Conservation (phyloP, 352 stramenopile genomes). For the Peronospora destructor region DNA sequence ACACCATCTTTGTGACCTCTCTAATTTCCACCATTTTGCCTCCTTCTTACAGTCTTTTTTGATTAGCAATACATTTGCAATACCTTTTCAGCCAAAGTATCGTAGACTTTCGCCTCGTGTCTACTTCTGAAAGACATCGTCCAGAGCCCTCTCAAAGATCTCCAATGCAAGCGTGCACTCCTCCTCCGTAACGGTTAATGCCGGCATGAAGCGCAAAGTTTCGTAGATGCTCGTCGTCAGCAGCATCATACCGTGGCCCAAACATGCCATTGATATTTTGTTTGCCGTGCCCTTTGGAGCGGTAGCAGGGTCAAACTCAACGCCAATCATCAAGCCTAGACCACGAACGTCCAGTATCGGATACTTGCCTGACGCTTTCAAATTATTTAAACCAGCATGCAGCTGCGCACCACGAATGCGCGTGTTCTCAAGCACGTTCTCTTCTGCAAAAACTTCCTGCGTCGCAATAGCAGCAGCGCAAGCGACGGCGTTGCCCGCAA, state of each 20-base stretch:
- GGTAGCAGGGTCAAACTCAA: slow-evolving; percentile 83
- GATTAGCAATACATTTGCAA: too few species aligned
- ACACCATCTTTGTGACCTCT: too few species aligned
- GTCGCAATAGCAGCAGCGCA: slow-evolving; percentile 88
- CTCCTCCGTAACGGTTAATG: slow-evolving; percentile 81
- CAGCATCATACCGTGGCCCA: slow-evolving; percentile 86
- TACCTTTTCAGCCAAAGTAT: too few species aligned
- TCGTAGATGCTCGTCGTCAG: slow-evolving; percentile 89
- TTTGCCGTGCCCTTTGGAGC: slow-evolving; percentile 52
- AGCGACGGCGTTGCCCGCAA: slow-evolving; percentile 88
- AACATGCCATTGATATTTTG: slow-evolving; percentile 72
- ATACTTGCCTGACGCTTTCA: slow-evolving; percentile 73
- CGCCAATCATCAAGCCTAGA: slow-evolving; percentile 88
- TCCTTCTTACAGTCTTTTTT: too few species aligned
- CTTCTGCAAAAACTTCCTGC: slow-evolving; percentile 83
- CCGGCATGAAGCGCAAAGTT: slow-evolving; percentile 89
- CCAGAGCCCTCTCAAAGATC: slow-evolving; percentile 53
- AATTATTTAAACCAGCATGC: slow-evolving; percentile 53
- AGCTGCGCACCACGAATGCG: slow-evolving; percentile 67
- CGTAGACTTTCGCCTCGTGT: not conserved
- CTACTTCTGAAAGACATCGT: slow-evolving; percentile 40
- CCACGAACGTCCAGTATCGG: slow-evolving; percentile 84
- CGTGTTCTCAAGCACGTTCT: slow-evolving; percentile 86
- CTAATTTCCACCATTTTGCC: too few species aligned
- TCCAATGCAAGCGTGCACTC: slow-evolving; percentile 54